A percentile compares a stretch with the other conserved stretches of the same genome.
phyloP scores from a whole-genome alignment of 2,329 filamentous ascomycete genomes.

The Pseudogymnoascus sp. region DNA sequence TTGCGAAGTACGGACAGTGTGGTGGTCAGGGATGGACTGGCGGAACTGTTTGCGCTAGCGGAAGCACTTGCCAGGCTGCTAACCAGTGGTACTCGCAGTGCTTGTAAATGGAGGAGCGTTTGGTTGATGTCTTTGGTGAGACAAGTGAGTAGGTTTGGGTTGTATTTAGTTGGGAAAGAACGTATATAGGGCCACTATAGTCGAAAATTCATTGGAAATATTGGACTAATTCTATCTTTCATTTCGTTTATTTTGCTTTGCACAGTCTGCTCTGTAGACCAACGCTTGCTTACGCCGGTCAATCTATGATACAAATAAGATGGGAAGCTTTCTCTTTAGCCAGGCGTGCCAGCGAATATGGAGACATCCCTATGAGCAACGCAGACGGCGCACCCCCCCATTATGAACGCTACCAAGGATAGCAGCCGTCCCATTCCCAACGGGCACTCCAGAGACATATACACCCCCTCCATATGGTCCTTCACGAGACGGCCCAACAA shows the following conservation, averaged over 20 bases:
- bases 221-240: background rate
- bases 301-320: background rate
- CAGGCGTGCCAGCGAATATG: background rate
- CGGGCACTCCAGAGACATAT: background rate
- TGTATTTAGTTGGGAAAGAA: background rate
- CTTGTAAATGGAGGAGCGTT: slow-evolving; percentile 8
- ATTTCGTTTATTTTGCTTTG: background rate
- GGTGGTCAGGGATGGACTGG: slow-evolving; percentile 20
- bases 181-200: slow-evolving; percentile 19
- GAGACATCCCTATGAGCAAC: background rate
- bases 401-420: background rate
- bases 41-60: slow-evolving; percentile 14
- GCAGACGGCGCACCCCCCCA: background rate
- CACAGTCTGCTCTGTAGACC: background rate
- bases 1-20: slow-evolving; percentile 23
- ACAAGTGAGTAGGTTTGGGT: background rate
- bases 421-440: background rate
- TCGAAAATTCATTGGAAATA: background rate
- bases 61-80: slow-evolving; percentile 16
- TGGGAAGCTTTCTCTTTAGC: background rate
- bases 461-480: background rate
- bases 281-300: background rate
- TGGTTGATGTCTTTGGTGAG: background rate
- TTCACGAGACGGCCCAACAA: too few relatives aligned
- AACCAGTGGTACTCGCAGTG: slow-evolving; percentile 22